Conservation (phyloP, 768 basidiomycete species). For the Tricholoma terreum region DNA sequence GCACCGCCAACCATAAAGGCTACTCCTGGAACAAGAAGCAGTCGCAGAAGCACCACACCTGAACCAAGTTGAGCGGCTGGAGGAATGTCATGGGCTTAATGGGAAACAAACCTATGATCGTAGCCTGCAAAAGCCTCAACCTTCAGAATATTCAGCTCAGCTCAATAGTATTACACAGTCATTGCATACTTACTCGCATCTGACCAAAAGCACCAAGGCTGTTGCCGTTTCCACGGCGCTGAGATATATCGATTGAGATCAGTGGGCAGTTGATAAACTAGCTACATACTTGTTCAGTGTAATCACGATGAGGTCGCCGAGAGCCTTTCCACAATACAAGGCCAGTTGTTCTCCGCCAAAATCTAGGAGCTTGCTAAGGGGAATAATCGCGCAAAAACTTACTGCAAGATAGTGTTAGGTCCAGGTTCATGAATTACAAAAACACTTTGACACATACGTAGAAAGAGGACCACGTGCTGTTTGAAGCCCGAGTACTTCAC, state of each 20-base stretch:
- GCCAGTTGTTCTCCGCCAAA: conserved; percentile 50
- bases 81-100: neutral
- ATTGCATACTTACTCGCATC: conserved; percentile 43
- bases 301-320: conserved; percentile 50
- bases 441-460: conserved; percentile 17
- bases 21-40: conserved; percentile 66
- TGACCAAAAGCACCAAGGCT: conserved; percentile 42
- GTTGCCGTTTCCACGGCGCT: conserved; percentile 50
- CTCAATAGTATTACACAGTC: neutral
- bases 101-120: conserved; percentile 51
- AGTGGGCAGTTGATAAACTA: neutral
- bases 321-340: conserved; percentile 44
- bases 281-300: conserved; percentile 48
- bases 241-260: neutral
- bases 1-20: conserved; percentile 67
- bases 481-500: conserved; percentile 27
- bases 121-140: conserved; percentile 62
- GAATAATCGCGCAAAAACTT: conserved; percentile 47
- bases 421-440: neutral
- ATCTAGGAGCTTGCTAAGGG: conserved; percentile 49
- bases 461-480: conserved; percentile 24
- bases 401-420: conserved; percentile 26
- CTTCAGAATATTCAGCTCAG: conserved; percentile 17
- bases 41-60: conserved; percentile 70
- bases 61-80: neutral